Percentiles rank a stretch among this genome's conserved stretches.
phyloP scores from a whole-genome alignment of 257 asterid species.

The Voacanga thouarsii region DNA sequence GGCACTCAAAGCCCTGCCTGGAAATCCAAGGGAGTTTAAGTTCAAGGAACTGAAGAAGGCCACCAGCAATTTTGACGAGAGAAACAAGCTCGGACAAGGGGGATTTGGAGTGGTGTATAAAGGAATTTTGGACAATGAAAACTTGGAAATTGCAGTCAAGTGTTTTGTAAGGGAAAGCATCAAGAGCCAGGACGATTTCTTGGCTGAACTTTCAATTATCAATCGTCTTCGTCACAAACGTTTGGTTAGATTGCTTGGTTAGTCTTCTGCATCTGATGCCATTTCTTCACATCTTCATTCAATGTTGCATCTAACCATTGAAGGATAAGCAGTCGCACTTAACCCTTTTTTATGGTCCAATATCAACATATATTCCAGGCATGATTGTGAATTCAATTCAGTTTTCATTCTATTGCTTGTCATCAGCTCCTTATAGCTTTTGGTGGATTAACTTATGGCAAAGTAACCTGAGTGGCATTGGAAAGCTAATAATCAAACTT shows the following conservation, averaged over 20 bases:
- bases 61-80: constrained; percentile 62
- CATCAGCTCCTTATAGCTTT: too few relatives aligned
- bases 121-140: constrained; percentile 56
- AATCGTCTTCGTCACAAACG: constrained; percentile 86
- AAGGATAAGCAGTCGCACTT: too few relatives aligned
- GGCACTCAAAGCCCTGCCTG: constrained; percentile 69
- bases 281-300: background rate
- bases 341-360: too few relatives aligned
- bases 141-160: constrained; percentile 75
- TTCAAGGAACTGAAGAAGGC: constrained; percentile 76
- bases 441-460: too few relatives aligned
- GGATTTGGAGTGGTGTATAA: constrained; percentile 80
- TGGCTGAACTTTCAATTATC: constrained; percentile 87
- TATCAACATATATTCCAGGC: too few relatives aligned
- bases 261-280: background rate
- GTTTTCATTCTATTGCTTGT: too few relatives aligned
- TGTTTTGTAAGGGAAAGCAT: constrained; percentile 70
- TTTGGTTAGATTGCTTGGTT: constrained; percentile 84
- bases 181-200: constrained; percentile 79
- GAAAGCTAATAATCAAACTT: too few relatives aligned
- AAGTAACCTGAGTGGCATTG: too few relatives aligned
- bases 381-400: too few relatives aligned
- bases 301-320: too few relatives aligned
- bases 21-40: constrained; percentile 68
- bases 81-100: constrained; percentile 77